Conservation (phyloP, 371 early-diverging fungal genomes). For the Mucor sp. region DNA sequence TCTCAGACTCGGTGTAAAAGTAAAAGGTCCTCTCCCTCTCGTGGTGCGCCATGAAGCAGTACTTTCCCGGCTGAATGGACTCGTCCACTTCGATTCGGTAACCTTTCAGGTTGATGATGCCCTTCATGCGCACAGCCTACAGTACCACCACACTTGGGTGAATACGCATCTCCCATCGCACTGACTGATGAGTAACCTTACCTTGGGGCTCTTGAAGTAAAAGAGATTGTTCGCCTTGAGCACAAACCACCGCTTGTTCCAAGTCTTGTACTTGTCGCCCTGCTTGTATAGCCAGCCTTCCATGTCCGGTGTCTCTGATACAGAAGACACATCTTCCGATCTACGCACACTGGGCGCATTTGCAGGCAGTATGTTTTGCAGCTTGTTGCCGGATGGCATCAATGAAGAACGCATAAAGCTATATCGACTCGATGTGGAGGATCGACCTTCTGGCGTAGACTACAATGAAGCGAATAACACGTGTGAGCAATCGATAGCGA, state of each 20-base stretch:
- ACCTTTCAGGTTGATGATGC: conserved; percentile 59
- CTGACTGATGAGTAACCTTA: background rate
- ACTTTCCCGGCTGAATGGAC: conserved; percentile 66
- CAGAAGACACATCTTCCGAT: conserved; percentile 12
- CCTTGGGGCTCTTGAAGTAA: conserved; percentile 64
- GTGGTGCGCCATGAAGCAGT: conserved; percentile 70
- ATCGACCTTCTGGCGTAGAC: background rate
- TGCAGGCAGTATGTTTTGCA: conserved; percentile 19
- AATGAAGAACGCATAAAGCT: conserved; percentile 22
- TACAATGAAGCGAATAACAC: background rate
- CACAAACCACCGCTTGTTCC: conserved; percentile 73
- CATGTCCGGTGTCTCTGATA: conserved; percentile 46
- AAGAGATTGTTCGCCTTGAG: conserved; percentile 62
- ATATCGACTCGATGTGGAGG: conserved; percentile 5
- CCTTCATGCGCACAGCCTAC: conserved; percentile 56
- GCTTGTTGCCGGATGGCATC: conserved; percentile 15
- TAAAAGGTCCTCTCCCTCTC: conserved; percentile 63
- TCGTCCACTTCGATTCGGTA: conserved; percentile 61
- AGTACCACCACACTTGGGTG: background rate
- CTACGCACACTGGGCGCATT: conserved; percentile 7
- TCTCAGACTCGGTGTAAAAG: conserved; percentile 65
- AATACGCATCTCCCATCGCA: background rate
- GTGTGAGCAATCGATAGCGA: background rate
- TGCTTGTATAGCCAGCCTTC: conserved; percentile 72
- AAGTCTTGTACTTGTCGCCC: conserved; percentile 64